phyloP scores from a whole-genome alignment of 176 grass and related monocot genomes.

The Carex parvula region DNA sequence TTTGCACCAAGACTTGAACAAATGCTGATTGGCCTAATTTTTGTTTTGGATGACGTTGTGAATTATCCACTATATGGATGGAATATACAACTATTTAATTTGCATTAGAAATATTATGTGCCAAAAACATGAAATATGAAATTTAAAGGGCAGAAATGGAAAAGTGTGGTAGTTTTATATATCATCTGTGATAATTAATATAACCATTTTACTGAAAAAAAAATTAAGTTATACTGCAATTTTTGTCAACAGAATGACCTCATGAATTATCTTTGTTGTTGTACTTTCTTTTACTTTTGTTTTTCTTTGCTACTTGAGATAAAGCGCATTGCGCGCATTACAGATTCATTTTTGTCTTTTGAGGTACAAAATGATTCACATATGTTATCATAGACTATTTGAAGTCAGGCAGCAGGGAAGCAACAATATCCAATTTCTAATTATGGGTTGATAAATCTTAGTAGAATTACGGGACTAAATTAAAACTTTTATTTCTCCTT shows the following conservation, averaged over 20 bases:
- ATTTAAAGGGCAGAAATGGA: neutral
- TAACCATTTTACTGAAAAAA: neutral
- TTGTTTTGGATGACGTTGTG: no score
- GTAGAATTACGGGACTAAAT: neutral
- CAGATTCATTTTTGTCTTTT: slow-evolving; percentile 10
- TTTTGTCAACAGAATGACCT: neutral
- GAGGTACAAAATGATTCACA: slow-evolving; percentile 8
- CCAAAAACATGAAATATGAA: neutral
- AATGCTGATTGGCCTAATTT: no score
- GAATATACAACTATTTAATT: neutral
- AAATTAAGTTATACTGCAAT: neutral
- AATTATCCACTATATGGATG: no score
- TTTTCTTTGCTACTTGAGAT: neutral
- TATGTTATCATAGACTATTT: slow-evolving; percentile 17
- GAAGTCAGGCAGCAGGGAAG: neutral
- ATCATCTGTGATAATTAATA: neutral
- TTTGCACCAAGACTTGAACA: no score
- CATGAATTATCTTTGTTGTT: neutral
- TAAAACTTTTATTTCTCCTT: slow-evolving; percentile 4
- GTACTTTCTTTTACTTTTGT: neutral
- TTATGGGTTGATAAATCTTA: neutral
- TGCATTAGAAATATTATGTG: neutral
- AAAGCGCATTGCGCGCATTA: neutral
- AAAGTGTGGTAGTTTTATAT: neutral
- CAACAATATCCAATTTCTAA: slow-evolving; percentile 11